Percentiles rank a stretch among this genome's conserved stretches.
Conservation (phyloP, 768 basidiomycete species). For the Porpolomopsis calyptriformis region DNA sequence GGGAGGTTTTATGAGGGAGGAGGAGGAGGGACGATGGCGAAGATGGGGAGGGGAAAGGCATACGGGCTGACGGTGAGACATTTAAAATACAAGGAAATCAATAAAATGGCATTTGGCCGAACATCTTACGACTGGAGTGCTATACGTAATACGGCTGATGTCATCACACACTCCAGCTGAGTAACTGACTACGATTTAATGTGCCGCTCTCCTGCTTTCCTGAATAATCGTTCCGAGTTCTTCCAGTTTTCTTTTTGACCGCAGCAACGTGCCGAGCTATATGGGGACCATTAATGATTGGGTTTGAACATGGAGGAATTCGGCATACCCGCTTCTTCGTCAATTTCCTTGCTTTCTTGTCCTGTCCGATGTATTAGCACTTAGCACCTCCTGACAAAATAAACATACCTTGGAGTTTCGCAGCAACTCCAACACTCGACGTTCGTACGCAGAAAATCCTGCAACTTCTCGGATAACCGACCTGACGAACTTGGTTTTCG, state of each 20-base stretch:
- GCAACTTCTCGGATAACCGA: conserved; percentile 92
- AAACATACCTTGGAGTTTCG: conserved; percentile 86
- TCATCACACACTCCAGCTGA: neutral
- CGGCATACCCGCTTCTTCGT: conserved; percentile 97
- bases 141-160: neutral
- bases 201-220: conserved; percentile 72
- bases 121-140: too few species aligned
- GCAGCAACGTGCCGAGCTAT: conserved; percentile 93
- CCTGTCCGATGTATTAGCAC: conserved; percentile 34
- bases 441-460: conserved; percentile 96
- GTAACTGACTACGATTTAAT: conserved; percentile 22
- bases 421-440: conserved; percentile 94
- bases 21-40: conserved; percentile 51
- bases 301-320: neutral
- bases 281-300: conserved; percentile 3
- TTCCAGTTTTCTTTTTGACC: conserved; percentile 98
- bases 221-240: conserved; percentile 88
- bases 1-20: conserved; percentile 36
- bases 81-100: neutral
- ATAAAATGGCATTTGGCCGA: too few species aligned
- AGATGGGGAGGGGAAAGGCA: conserved; percentile 27
- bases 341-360: conserved; percentile 98
- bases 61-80: neutral
- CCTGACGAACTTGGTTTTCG: conserved; percentile 89
- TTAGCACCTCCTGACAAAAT: neutral